A percentile compares a stretch with the other conserved stretches of the same genome.
These are phyloP conservation scores for Pichia phayaonensis DNA, from an alignment of 805 yeast genomes.

Conservation along the genomic window DNA sequence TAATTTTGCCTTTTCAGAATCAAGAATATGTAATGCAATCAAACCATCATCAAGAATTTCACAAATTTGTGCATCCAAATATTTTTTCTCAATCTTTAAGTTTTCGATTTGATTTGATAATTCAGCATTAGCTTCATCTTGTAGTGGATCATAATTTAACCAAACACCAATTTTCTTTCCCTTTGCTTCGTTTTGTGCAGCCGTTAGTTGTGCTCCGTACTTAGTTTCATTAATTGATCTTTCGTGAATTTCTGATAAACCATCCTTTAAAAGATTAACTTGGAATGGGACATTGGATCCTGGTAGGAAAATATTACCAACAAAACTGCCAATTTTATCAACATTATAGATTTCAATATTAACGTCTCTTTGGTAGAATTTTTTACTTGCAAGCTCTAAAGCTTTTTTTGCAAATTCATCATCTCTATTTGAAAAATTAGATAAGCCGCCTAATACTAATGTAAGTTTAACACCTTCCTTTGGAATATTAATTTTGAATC, in stretches of 20 bases:
- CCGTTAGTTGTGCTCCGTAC: constrained; percentile 43
- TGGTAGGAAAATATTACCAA: constrained; percentile 57
- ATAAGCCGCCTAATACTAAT: constrained; percentile 69
- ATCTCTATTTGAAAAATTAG: constrained; percentile 33
- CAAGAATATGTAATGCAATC: constrained; percentile 39
- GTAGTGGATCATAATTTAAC: constrained; percentile 46
- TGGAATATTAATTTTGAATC: constrained; percentile 61
- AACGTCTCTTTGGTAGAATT: constrained; percentile 65
- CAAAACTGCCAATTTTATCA: constrained; percentile 76
- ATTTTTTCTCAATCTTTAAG: constrained; percentile 29
- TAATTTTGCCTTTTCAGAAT: constrained; percentile 33
- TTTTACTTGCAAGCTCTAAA: constrained; percentile 42
- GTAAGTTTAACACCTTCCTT: constrained; percentile 64
- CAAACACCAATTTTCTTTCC: constrained; percentile 54
- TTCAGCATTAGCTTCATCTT: constrained; percentile 24
- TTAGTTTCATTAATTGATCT: constrained; percentile 54
- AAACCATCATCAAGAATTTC: constrained; percentile 37
- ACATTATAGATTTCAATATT: constrained; percentile 58
- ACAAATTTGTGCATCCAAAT: constrained; percentile 47
- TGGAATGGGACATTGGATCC: constrained; percentile 51
- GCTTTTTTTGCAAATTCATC: constrained; percentile 41
- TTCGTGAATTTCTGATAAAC: constrained; percentile 59
- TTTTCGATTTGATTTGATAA: constrained; percentile 15
- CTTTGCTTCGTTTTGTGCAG: constrained; percentile 59
- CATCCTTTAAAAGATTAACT: constrained; percentile 47